A percentile compares a stretch with the other conserved stretches of the same genome.
Evolutionary conservation across 2,329 filamentous ascomycete species (phyloP).

Genomic region (Colletotrichum cereale): DNA sequence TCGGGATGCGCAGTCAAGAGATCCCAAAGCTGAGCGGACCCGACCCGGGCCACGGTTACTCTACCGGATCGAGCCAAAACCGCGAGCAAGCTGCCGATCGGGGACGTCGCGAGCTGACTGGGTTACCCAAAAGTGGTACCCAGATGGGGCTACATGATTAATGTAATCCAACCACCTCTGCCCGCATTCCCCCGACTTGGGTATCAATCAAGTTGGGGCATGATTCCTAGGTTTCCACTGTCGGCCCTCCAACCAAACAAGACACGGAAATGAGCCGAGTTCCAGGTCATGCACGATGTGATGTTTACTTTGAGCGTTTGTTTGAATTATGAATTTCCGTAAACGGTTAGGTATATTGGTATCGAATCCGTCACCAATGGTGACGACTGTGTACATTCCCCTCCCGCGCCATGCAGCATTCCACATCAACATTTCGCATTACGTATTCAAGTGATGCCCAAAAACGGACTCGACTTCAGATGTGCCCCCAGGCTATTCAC

Average conservation of each 20-base stretch:
- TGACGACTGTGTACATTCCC: constrained; percentile 17
- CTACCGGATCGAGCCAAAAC: constrained; percentile 16
- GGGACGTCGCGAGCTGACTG: neutral
- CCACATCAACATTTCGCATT: constrained; percentile 37
- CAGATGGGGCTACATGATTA: constrained; percentile 13
- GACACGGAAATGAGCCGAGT: constrained; percentile 26
- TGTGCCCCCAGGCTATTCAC: constrained; percentile 15
- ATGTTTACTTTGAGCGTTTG: constrained; percentile 3
- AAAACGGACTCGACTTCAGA: constrained; percentile 11
- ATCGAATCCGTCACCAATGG: constrained; percentile 24
- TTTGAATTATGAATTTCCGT: constrained; percentile 22
- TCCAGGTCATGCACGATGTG: neutral
- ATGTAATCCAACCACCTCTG: constrained; percentile 4
- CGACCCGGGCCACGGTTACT: neutral
- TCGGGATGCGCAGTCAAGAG: neutral
- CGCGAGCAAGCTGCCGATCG: neutral
- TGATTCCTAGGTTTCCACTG: neutral
- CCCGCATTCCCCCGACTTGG: constrained; percentile 26
- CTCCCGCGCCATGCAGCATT: constrained; percentile 36
- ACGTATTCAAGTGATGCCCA: constrained; percentile 21
- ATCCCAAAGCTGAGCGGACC: neutral
- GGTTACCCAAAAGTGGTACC: neutral
- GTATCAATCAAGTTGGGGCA: neutral
- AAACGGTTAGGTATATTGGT: neutral
- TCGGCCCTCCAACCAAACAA: neutral